phyloP scores from a whole-genome alignment of 2,329 filamentous ascomycete species.

The Fonsecaea nubica region DNA sequence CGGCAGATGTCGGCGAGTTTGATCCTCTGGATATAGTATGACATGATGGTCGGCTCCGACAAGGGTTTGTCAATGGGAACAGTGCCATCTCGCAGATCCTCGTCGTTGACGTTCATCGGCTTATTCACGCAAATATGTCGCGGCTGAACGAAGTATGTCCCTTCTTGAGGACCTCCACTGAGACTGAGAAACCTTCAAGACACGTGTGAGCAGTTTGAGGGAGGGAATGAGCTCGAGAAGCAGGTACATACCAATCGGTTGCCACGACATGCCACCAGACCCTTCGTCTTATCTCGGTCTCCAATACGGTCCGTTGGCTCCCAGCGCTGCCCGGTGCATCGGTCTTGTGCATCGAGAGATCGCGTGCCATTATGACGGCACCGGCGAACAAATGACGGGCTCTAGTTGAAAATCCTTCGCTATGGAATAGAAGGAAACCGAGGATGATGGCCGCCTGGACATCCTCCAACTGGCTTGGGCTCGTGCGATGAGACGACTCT shows the following conservation, averaged over 20 bases:
- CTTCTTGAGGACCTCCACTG: conserved; percentile 53
- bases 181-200: conserved; percentile 48
- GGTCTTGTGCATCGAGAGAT: conserved; percentile 47
- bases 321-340: conserved; percentile 42
- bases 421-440: conserved; percentile 34
- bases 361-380: conserved; percentile 40
- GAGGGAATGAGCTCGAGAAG: background rate
- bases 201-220: background rate
- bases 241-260: conserved; percentile 50
- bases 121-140: conserved; percentile 50
- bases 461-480: conserved; percentile 26
- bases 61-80: conserved; percentile 41
- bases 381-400: conserved; percentile 29
- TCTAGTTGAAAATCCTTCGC: conserved; percentile 35
- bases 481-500: conserved; percentile 30
- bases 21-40: conserved; percentile 54
- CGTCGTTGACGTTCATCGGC: conserved; percentile 53
- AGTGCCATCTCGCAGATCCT: conserved; percentile 42
- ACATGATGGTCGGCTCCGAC: conserved; percentile 52
- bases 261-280: conserved; percentile 53
- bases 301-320: conserved; percentile 37
- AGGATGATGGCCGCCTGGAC: conserved; percentile 34
- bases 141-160: conserved; percentile 52
- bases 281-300: conserved; percentile 50
- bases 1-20: conserved; percentile 51